Evolutionary conservation across 352 stramenopile genomes (phyloP).

Genomic region (Plasmopara viticola): DNA sequence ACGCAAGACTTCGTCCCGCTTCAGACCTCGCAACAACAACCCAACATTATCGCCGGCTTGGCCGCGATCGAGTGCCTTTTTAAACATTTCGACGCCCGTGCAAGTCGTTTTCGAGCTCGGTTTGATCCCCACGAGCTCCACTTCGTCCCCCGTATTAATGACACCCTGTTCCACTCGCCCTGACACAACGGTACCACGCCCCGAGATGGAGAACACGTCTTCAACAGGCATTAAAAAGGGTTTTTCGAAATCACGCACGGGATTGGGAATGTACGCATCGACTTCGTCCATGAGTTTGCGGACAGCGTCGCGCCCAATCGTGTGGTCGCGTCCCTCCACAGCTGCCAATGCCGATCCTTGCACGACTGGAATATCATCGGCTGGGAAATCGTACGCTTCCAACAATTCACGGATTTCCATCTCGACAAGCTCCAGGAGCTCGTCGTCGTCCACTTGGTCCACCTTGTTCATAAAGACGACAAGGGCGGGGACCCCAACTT

Average conservation of each 20-base stretch:
- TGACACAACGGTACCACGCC: constrained; percentile 96
- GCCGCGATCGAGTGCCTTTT: constrained; percentile 91
- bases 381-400: constrained; percentile 95
- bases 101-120: constrained; percentile 41
- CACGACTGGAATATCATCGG: constrained; percentile 93
- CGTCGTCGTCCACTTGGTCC: constrained; percentile 29
- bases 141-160: constrained; percentile 56
- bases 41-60: constrained; percentile 95
- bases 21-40: constrained; percentile 89
- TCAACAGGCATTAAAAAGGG: constrained; percentile 96
- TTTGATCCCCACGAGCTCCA: constrained; percentile 43
- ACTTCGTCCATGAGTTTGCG: constrained; percentile 92
- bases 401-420: constrained; percentile 33
- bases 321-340: constrained; percentile 84
- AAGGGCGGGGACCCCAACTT: constrained; percentile 85
- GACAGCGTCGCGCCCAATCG: constrained; percentile 81
- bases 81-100: constrained; percentile 96
- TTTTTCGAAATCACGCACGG: constrained; percentile 91
- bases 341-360: constrained; percentile 89
- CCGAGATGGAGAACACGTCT: constrained; percentile 96
- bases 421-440: constrained; percentile 32
- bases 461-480: constrained; percentile 97
- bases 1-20: constrained; percentile 90
- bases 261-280: constrained; percentile 82
- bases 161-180: constrained; percentile 90